Evolutionary conservation across 2,329 filamentous ascomycete genomes (phyloP).

Genomic region (Aspergillus sp.): DNA sequence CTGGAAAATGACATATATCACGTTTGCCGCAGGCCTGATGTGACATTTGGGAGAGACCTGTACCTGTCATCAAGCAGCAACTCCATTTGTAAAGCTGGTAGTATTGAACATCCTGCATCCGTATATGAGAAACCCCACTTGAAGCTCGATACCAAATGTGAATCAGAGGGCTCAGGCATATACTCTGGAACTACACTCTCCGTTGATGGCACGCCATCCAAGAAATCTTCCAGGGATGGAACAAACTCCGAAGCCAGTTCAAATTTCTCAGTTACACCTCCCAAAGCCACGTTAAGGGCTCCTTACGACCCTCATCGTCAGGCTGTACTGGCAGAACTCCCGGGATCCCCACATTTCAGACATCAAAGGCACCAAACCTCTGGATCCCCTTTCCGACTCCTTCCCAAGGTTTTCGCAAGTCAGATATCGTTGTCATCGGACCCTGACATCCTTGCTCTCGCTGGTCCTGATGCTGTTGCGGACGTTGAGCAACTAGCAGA

Average conservation of each 20-base stretch:
- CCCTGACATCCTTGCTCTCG: constrained; percentile 40
- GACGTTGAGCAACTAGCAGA: constrained; percentile 33
- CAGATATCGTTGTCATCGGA: constrained; percentile 38
- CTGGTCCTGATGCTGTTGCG: constrained; percentile 27
- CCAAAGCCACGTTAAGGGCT: constrained; percentile 27
- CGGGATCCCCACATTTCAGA: constrained; percentile 19
- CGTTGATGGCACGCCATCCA: constrained; percentile 21
- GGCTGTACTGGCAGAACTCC: constrained; percentile 23
- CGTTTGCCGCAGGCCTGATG: constrained; percentile 38
- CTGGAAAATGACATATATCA: constrained; percentile 42
- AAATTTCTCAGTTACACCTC: constrained; percentile 36
- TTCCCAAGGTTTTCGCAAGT: constrained; percentile 33
- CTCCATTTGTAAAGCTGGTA: constrained; percentile 30
- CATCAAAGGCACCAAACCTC: constrained; percentile 37
- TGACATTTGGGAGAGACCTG: constrained; percentile 27
- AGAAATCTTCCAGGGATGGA: constrained; percentile 22
- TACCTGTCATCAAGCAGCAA: constrained; percentile 25
- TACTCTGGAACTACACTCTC: constrained; percentile 31
- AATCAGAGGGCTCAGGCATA: constrained; percentile 32
- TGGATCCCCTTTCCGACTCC: constrained; percentile 35
- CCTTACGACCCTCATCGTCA: constrained; percentile 20
- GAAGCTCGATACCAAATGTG: constrained; percentile 31
- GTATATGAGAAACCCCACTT: constrained; percentile 34
- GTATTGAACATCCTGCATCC: constrained; percentile 35
- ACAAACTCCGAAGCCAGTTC: constrained; percentile 23